Evolutionary conservation across 768 basidiomycete species (phyloP).

Genomic region (Gloeophyllum trabeum): DNA sequence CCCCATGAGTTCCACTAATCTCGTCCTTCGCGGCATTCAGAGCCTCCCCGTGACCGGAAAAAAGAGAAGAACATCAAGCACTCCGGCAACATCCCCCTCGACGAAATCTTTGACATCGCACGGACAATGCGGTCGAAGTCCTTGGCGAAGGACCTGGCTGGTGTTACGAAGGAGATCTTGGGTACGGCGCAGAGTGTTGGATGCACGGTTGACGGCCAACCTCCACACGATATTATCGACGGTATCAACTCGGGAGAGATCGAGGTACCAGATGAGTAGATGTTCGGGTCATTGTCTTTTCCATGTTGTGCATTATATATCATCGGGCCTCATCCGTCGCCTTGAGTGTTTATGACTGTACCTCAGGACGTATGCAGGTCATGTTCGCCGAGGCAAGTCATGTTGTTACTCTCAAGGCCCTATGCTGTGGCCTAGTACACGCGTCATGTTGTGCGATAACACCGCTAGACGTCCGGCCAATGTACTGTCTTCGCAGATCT

Average conservation of each 20-base stretch:
- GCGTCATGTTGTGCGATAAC: too few species aligned
- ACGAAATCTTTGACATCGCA: conserved; percentile 92
- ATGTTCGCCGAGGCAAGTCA: too few species aligned
- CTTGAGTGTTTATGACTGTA: conserved; percentile 1
- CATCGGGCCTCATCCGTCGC: background rate
- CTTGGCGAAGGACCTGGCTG: conserved; percentile 81
- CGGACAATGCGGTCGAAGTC: conserved; percentile 95
- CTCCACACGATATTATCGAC: conserved; percentile 90
- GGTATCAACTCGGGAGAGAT: conserved; percentile 76
- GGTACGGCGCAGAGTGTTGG: conserved; percentile 96
- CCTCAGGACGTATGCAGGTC: too few species aligned
- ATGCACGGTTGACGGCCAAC: conserved; percentile 90
- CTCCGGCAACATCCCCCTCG: conserved; percentile 84
- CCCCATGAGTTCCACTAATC: background rate
- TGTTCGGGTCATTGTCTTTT: conserved; percentile 6
- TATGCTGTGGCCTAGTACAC: too few species aligned
- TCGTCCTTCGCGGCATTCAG: conserved; percentile 25
- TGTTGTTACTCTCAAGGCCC: too few species aligned
- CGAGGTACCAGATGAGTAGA: conserved; percentile 79
- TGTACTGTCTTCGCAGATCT: too few species aligned
- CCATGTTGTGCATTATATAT: conserved; percentile 3
- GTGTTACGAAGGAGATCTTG: conserved; percentile 93
- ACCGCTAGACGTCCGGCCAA: too few species aligned
- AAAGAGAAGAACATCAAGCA: conserved; percentile 99
- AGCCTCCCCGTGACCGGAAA: conserved; percentile 98